Evolutionary conservation across 2,329 filamentous ascomycete genomes (phyloP).

Genomic region (Thelonectria olida): DNA sequence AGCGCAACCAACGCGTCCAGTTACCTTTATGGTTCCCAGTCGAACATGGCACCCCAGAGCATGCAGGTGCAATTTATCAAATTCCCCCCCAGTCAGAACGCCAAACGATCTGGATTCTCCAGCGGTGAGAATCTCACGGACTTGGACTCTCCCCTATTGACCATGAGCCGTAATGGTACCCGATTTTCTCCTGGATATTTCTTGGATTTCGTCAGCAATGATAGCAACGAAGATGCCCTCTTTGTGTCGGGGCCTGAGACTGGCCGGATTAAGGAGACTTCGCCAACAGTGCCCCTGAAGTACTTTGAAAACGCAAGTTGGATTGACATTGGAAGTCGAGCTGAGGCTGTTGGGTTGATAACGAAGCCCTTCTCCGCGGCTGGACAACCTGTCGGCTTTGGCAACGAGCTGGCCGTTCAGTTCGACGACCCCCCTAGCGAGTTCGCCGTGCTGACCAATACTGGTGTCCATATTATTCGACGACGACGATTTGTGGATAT

Average conservation of each 20-base stretch:
- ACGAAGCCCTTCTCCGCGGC: conserved; percentile 77
- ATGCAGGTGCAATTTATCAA: conserved; percentile 99
- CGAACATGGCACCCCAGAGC: conserved; percentile 79
- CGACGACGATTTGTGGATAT: conserved; percentile 89
- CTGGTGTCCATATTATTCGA: conserved; percentile 86
- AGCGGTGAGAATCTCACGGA: conserved; percentile 55
- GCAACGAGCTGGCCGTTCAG: conserved; percentile 96
- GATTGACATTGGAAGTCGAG: conserved; percentile 76
- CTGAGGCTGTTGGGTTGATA: conserved; percentile 82
- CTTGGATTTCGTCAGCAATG: conserved; percentile 79
- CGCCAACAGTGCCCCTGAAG: conserved; percentile 60
- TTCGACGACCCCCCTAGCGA: conserved; percentile 86
- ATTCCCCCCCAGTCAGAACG: conserved; percentile 73
- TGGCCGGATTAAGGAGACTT: conserved; percentile 77
- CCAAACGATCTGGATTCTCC: conserved; percentile 43
- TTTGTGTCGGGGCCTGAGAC: conserved; percentile 91
- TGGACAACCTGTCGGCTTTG: conserved; percentile 78
- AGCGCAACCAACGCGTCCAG: conserved; percentile 85
- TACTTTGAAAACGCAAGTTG: conserved; percentile 85
- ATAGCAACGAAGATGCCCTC: conserved; percentile 70
- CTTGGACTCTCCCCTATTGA: conserved; percentile 58
- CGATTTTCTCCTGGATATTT: conserved; percentile 90
- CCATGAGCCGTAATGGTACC: conserved; percentile 60
- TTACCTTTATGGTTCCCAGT: conserved; percentile 68
- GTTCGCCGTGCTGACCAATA: conserved; percentile 91